Base-by-base conservation (phyloP, 1,284 basidiomycete genomes). In the Ganoderma lucidum region DNA sequence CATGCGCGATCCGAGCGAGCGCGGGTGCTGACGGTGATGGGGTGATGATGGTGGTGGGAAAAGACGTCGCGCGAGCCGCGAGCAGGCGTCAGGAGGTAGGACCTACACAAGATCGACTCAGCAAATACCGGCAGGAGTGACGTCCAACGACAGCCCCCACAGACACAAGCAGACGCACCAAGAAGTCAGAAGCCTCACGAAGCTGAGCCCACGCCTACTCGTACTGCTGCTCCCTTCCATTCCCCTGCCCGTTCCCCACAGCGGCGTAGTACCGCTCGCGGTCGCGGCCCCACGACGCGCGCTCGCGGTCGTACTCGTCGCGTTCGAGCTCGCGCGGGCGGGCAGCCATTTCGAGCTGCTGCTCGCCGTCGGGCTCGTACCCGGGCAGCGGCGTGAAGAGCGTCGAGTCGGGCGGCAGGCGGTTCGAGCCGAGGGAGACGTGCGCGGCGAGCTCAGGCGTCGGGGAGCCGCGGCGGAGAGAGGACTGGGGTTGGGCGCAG, bases 331-430 rank as follows among this genome's bases (percentile, higher is more conserved):
- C 65, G 45, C 66, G 59, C 48, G 48, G 58, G 17, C 48, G 62
- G 2, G 51, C 65, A 8, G 8, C 35, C 32, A 67, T 42, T 37
- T 73, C 69, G 9, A 62, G 39, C 37, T 70, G 39, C 37, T 70
- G 68, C 32, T 75, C 75, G 62, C 63, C 30, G n/a, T 76, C 74
- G 4, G 80, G 74, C 70, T 80, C 78, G 63, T 84, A 86, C n/a
- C 84, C 82, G 14, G 84, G 81, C 51, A 86, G 76, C 39, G 86
- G 84, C 62, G 85, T 86, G 71, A 88, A 78, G 62, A 88, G 81
- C 9, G 86, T 87, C 75, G 84, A 86, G 73, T 86, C 82, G 37
- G 82, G 76, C 39, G 86, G 82, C 42, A 87, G 80, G 44, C 81
- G 75, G 74, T 80, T 81, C 64, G 75, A 75, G 2, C 80, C 79